Evolutionary conservation across 768 basidiomycete genomes (phyloP).

Genomic region (Suillus americanus): DNA sequence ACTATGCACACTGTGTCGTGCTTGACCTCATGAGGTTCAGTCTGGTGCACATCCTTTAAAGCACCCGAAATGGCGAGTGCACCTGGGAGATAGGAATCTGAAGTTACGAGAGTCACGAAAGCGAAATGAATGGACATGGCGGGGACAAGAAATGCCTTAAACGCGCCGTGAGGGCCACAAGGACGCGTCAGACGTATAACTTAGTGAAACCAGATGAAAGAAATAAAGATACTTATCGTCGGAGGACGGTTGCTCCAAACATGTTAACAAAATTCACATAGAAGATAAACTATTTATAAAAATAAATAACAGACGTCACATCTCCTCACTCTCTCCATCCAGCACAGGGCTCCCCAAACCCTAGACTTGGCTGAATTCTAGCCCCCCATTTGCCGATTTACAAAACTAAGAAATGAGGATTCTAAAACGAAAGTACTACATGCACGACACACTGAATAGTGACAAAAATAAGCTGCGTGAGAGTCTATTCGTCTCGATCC

Average conservation of each 20-base stretch:
- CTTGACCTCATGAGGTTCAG: conserved; percentile 41
- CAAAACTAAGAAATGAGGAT: not conserved
- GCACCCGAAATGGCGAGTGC: conserved; percentile 86
- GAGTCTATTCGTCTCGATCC: conserved; percentile 34
- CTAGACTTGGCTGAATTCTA: not conserved
- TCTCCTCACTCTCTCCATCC: not conserved
- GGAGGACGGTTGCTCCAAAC: not conserved
- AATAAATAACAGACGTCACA: not conserved
- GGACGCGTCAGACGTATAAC: conserved; percentile 19
- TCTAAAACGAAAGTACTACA: not conserved
- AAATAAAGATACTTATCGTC: conserved; percentile 1
- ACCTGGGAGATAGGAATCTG: conserved; percentile 90
- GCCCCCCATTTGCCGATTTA: not conserved
- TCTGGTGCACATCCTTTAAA: conserved; percentile 69
- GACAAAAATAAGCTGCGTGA: conserved; percentile 2
- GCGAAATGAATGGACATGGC: conserved; percentile 70
- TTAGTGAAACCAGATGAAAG: conserved; percentile 9
- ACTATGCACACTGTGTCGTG: conserved; percentile 85
- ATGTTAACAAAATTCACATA: not conserved
- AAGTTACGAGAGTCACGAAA: conserved; percentile 91
- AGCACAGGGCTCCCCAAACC: not conserved
- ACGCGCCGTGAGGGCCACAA: conserved; percentile 17
- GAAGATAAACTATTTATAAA: not conserved
- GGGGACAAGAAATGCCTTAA: conserved; percentile 10
- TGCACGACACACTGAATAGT: not conserved